These are phyloP conservation scores for Coniochaeta sp. DNA, from an alignment of 2,329 filamentous ascomycete species.

Conservation along the genomic window DNA sequence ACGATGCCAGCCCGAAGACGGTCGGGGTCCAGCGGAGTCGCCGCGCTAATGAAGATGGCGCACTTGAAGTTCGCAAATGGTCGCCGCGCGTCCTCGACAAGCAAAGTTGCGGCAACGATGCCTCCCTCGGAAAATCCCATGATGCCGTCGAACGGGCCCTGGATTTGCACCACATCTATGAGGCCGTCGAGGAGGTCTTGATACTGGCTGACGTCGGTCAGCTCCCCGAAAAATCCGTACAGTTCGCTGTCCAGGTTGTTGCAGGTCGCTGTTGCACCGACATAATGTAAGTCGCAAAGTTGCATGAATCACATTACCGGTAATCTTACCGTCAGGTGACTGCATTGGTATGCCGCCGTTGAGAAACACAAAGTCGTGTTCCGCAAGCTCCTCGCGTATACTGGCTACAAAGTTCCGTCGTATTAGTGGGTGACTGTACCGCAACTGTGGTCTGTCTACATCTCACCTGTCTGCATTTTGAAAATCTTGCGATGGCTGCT, in stretches of 20 bases:
- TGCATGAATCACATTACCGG: conserved; percentile 9
- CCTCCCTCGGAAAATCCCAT: conserved; percentile 24
- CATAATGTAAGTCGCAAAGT: background rate
- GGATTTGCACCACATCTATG: conserved; percentile 13
- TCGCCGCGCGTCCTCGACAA: conserved; percentile 18
- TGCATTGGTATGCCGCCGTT: conserved; percentile 16
- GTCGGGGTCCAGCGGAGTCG: conserved; percentile 19
- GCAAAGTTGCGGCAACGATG: conserved; percentile 21
- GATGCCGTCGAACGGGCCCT: conserved; percentile 20
- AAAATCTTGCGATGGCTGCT: conserved; percentile 13
- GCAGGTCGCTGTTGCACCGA: background rate
- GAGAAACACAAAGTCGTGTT: conserved; percentile 17
- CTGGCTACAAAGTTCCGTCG: conserved; percentile 12
- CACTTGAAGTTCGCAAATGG: conserved; percentile 19
- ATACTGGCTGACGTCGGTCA: conserved; percentile 10
- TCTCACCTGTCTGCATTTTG: conserved; percentile 18
- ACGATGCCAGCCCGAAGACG: conserved; percentile 14
- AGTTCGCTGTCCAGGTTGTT: conserved; percentile 14
- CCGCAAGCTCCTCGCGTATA: conserved; percentile 16
- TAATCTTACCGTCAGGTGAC: conserved; percentile 13
- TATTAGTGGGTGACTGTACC: conserved; percentile 1
- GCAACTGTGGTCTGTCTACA: background rate
- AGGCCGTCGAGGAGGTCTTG: conserved; percentile 15
- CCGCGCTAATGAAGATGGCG: conserved; percentile 22
- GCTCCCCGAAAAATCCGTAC: conserved; percentile 15